Conservation (phyloP, 129 eudicot genomes). For the carrot (Daucus carota) region DH1_v3.0 NC_030388.2:29628501-29629000, state of each 20-base stretch:
- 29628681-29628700: slow-evolving; percentile 28
- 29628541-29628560: slow-evolving; percentile 63
- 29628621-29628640: not conserved
- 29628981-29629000: no score
- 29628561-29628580: slow-evolving; percentile 44
- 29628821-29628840: not conserved
- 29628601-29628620: slow-evolving; percentile 34
- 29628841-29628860: no score
- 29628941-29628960: no score
- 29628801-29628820: not conserved
- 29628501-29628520: slow-evolving; percentile 30
- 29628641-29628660: slow-evolving; percentile 3
- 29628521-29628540: slow-evolving; percentile 26
- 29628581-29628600: slow-evolving; percentile 50
- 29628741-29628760: slow-evolving; percentile 42
- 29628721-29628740: slow-evolving; percentile 51
- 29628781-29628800: slow-evolving; percentile 45
- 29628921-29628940: no score
- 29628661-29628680: slow-evolving; percentile 54
- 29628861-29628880: no score
- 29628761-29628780: slow-evolving; percentile 23
- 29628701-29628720: slow-evolving; percentile 42
- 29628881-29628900: no score
- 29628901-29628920: no score
- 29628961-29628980: no score